These are phyloP conservation scores for Clonostachys rhizophaga DNA, from an alignment of 2,329 filamentous ascomycete species.

Conservation along the genomic window DNA sequence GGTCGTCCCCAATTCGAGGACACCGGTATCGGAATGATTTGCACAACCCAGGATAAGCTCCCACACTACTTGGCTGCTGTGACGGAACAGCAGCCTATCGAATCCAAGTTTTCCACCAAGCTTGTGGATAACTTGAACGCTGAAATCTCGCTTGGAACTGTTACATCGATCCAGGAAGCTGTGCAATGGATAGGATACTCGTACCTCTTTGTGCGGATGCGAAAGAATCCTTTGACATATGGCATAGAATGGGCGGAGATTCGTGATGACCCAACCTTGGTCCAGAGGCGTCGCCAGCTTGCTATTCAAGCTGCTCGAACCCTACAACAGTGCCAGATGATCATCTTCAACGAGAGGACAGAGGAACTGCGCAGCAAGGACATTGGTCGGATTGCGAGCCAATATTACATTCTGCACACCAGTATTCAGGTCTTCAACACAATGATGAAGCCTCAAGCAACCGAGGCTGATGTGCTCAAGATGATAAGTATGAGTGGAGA, in stretches of 20 bases:
- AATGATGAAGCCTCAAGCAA: slow-evolving; percentile 82
- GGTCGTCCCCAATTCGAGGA: slow-evolving; percentile 97
- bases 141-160: slow-evolving; percentile 88
- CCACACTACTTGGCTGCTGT: slow-evolving; percentile 88
- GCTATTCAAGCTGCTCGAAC: slow-evolving; percentile 85
- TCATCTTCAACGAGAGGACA: slow-evolving; percentile 93
- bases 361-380: slow-evolving; percentile 94
- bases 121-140: slow-evolving; percentile 96
- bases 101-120: slow-evolving; percentile 92
- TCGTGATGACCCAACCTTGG: slow-evolving; percentile 79
- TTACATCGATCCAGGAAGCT: slow-evolving; percentile 88
- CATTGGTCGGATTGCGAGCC: slow-evolving; percentile 91
- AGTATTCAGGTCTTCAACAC: slow-evolving; percentile 96
- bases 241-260: slow-evolving; percentile 94
- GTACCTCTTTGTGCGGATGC: slow-evolving; percentile 96
- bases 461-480: slow-evolving; percentile 86
- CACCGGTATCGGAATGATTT: slow-evolving; percentile 96
- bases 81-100: slow-evolving; percentile 93
- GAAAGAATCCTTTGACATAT: slow-evolving; percentile 83
- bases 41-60: slow-evolving; percentile 91
- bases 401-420: slow-evolving; percentile 91
- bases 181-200: slow-evolving; percentile 98
- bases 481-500: slow-evolving; percentile 99
- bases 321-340: slow-evolving; percentile 94
- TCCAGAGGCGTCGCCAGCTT: slow-evolving; percentile 78